Conservation (phyloP, 768 basidiomycete species). For the Mycena rebaudengoi region DNA sequence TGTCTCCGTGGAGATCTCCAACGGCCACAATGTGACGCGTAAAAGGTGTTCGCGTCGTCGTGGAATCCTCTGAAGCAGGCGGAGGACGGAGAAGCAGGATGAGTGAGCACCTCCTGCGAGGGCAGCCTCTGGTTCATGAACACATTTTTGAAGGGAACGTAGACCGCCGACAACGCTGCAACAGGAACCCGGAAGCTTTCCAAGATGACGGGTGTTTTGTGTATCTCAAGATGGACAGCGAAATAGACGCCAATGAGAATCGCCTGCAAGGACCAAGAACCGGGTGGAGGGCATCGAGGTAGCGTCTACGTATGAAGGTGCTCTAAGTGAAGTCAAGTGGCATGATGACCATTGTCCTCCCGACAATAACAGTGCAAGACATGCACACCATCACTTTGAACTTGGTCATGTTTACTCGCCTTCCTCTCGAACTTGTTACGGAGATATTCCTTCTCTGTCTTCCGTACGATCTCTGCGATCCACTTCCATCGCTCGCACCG, state of each 20-base stretch:
- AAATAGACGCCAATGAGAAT: conserved; percentile 8
- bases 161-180: conserved; percentile 1
- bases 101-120: too few species aligned
- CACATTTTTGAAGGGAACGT: background rate
- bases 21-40: conserved; percentile 81
- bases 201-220: background rate
- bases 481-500: background rate
- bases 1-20: conserved; percentile 92
- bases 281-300: conserved; percentile 1
- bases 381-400: too few species aligned
- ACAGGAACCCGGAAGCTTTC: background rate
- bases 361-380: too few species aligned
- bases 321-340: too few species aligned
- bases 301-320: background rate
- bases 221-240: conserved; percentile 12
- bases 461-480: too few species aligned
- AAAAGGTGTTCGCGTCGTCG: conserved; percentile 37
- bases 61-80: background rate
- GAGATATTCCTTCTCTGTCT: background rate
- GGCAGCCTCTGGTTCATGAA: background rate
- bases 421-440: background rate
- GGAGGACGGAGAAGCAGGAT: too few species aligned
- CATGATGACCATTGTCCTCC: too few species aligned
- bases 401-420: background rate
- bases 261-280: background rate